Percentiles rank a stretch among this genome's conserved stretches.
Conservation (phyloP, 352 stramenopile genomes). For the Aphanomyces euteiches region DNA sequence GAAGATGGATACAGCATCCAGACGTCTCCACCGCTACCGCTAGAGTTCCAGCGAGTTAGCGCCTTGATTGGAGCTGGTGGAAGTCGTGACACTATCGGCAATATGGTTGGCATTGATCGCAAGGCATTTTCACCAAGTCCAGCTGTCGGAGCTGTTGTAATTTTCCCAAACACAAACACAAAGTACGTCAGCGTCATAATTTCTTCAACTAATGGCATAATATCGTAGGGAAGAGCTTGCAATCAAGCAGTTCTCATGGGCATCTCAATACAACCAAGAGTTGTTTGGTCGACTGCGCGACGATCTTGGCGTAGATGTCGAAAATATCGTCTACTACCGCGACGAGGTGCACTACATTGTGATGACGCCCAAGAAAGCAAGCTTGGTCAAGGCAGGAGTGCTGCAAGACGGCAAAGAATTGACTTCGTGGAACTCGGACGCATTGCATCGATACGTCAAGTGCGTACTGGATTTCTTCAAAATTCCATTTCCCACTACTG, state of each 20-base stretch:
- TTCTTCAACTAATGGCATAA: too few species aligned
- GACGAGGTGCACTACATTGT: slow-evolving; percentile 85
- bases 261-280: slow-evolving; percentile 81
- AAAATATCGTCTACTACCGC: slow-evolving; percentile 85
- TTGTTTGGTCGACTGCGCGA: slow-evolving; percentile 76
- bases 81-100: slow-evolving; percentile 63
- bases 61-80: slow-evolving; percentile 60
- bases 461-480: slow-evolving; percentile 67
- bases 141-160: slow-evolving; percentile 76
- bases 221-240: slow-evolving; percentile 59
- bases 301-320: slow-evolving; percentile 58
- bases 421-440: slow-evolving; percentile 64
- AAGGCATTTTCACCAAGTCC: slow-evolving; percentile 80
- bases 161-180: slow-evolving; percentile 67
- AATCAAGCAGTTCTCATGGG: slow-evolving; percentile 80
- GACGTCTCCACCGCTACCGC: slow-evolving; percentile 72
- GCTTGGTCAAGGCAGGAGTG: slow-evolving; percentile 69
- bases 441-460: slow-evolving; percentile 52
- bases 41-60: slow-evolving; percentile 52
- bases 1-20: slow-evolving; percentile 52
- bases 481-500: slow-evolving; percentile 63
- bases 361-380: slow-evolving; percentile 75
- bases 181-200: slow-evolving; percentile 16
- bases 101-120: slow-evolving; percentile 62
- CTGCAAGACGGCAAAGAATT: slow-evolving; percentile 55